Evolutionary conservation across 169 alveolate genomes (phyloP).

Genomic region (Cystoisospora suis): DNA sequence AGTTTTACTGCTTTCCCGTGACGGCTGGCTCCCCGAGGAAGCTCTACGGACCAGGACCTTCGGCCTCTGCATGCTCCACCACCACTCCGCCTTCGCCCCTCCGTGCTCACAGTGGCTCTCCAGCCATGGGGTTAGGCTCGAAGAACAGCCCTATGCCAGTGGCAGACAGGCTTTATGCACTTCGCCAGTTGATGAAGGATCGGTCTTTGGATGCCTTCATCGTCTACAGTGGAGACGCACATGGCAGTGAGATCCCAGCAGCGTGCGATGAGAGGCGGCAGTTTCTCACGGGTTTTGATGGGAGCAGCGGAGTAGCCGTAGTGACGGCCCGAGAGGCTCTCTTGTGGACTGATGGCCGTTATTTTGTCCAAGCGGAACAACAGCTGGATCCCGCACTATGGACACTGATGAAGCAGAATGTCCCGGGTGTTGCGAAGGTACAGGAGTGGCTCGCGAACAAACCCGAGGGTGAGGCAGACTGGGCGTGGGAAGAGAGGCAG

Average conservation of each 20-base stretch:
- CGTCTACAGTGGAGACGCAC: constrained; percentile 75
- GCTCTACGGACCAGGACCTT: no score
- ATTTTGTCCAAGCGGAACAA: constrained; percentile 74
- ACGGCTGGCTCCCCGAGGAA: no score
- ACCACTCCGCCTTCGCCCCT: no score
- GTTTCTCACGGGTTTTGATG: constrained; percentile 69
- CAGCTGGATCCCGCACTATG: constrained; percentile 67
- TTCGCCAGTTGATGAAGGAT: constrained; percentile 66
- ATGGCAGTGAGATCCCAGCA: constrained; percentile 71
- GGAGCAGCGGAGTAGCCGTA: constrained; percentile 74
- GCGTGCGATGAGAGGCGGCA: constrained; percentile 69
- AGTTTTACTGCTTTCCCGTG: no score
- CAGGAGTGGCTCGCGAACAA: constrained; percentile 49
- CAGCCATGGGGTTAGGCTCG: no score
- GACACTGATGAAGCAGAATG: constrained; percentile 67
- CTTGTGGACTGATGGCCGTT: constrained; percentile 77
- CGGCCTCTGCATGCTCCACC: no score
- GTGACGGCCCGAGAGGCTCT: constrained; percentile 69
- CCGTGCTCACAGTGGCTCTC: no score
- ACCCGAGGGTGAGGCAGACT: constrained; percentile 40
- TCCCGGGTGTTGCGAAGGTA: constrained; percentile 63
- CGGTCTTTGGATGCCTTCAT: constrained; percentile 67
- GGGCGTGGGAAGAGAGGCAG: no score
- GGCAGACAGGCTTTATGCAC: constrained; percentile 59
- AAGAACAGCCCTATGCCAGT: no score